Evolutionary conservation across 192 early-diverging fungal species (phyloP).

Genomic region (Coemansia sp.): DNA sequence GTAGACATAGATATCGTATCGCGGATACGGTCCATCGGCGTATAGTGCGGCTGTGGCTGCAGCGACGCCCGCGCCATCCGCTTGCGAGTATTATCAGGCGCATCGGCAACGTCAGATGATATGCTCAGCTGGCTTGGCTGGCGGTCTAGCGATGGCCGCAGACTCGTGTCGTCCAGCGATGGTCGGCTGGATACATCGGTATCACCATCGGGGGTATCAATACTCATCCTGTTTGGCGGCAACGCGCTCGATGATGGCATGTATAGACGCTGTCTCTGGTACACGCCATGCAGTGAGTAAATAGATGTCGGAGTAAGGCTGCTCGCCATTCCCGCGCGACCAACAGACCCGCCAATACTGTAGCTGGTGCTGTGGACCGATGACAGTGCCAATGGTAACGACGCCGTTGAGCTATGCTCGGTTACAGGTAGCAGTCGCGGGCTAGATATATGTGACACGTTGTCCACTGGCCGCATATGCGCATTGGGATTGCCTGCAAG

Average conservation of each 20-base stretch:
- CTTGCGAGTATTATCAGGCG: slow-evolving; percentile 7
- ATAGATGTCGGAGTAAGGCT: background rate
- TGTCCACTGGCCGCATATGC: slow-evolving; percentile 18
- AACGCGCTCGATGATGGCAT: slow-evolving; percentile 17
- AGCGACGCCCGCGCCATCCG: slow-evolving; percentile 32
- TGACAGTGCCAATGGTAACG: slow-evolving; percentile 30
- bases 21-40: slow-evolving; percentile 3
- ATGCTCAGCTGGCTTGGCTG: slow-evolving; percentile 45
- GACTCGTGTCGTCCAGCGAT: slow-evolving; percentile 41
- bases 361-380: slow-evolving; percentile 16
- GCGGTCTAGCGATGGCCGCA: slow-evolving; percentile 32
- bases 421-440: slow-evolving; percentile 32
- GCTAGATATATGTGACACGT: slow-evolving; percentile 26
- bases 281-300: background rate
- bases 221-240: slow-evolving; percentile 26
- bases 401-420: slow-evolving; percentile 41
- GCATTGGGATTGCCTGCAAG: slow-evolving; percentile 5
- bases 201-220: slow-evolving; percentile 35
- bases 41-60: slow-evolving; percentile 28
- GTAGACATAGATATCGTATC: background rate
- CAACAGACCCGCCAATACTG: slow-evolving; percentile 27
- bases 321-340: slow-evolving; percentile 18
- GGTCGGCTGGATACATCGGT: slow-evolving; percentile 40
- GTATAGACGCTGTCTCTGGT: slow-evolving; percentile 38
- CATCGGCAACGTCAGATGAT: slow-evolving; percentile 35